A percentile compares a stretch with the other conserved stretches of the same genome.
Conservation (phyloP, 345 rosid genomes). For the Garcia nutans region DNA sequence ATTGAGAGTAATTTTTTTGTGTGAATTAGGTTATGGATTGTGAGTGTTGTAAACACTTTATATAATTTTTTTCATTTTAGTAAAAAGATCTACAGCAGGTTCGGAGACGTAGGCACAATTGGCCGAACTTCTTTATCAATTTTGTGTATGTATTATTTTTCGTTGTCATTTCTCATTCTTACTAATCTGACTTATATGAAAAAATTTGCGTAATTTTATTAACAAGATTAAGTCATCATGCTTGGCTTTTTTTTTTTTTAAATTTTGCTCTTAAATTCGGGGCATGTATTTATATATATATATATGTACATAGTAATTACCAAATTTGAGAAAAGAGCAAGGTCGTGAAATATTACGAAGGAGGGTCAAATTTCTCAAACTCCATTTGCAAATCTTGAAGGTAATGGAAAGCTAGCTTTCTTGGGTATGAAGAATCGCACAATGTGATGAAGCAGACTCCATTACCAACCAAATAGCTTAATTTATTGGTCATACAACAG, state of each 20-base stretch:
- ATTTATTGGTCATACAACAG: neutral
- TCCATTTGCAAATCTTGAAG: conserved; percentile 54
- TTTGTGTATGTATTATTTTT: no score
- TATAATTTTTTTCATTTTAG: no score
- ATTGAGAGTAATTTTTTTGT: no score
- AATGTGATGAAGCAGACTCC: conserved; percentile 53
- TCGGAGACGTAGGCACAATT: no score
- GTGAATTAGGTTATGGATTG: no score
- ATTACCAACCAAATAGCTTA: conserved; percentile 50
- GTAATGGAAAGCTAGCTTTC: conserved; percentile 62
- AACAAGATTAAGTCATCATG: no score
- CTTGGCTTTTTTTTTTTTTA: neutral
- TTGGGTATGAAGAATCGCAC: conserved; percentile 59
- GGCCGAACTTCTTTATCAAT: no score
- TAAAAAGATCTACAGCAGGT: no score
- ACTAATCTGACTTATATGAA: no score
- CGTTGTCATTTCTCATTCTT: no score
- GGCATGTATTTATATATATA: neutral
- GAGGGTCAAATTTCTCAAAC: conserved; percentile 41
- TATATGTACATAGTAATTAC: conserved; percentile 35
- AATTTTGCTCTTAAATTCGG: neutral
- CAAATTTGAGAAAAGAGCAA: conserved; percentile 51
- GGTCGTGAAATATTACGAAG: conserved; percentile 42
- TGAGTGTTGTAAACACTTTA: no score
- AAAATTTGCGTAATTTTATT: no score